Evolutionary conservation across 805 yeast genomes (phyloP), one percentile per base, ranked within the genome.

Genomic region (Phaffomyces opuntiae): DNA sequence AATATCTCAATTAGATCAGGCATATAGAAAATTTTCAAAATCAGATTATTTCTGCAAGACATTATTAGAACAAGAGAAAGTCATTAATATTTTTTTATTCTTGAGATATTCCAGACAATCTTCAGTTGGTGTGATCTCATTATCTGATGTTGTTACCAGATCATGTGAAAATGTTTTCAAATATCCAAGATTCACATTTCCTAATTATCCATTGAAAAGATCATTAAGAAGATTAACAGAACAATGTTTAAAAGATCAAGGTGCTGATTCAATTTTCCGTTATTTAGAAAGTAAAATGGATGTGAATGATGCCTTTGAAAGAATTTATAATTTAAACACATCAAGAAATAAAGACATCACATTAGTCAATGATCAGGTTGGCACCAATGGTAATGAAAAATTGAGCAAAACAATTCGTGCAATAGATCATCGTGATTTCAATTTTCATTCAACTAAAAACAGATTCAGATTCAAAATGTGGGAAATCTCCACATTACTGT

Each of bases 241-340:
- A 31, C 73, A 66, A 39, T 71, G 74, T 49, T 56, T 69, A 7
- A 61, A 66, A 33, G 80, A 75, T 54, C 70, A 70, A 51, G 79
- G 79, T 17, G 70, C 73, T 3, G 68, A 68, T 25, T 62, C 67
- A n/a, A 68, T 70, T 8, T 62, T 67, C 17, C 64, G 68, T 36
- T 74, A 71, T 49, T 63, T 62, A 43, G 74, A 70, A 44, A 62
- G 73, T 1, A 69, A 69, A 45, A 40, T 59, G 14, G 77, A 71
- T 41, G 76, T 74, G 7, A 73, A 69, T 45, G 74, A 70, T 42
- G 67, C 73, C 1, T 72, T 74, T 50, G 71, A 67, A 40, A 61
- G 68, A 45, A 63, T 72, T 5, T 69, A 72, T 53, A 70, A 70
- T 46, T 51, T 68, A 21, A 71, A 72, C 49, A 72, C 77, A 0